These are phyloP conservation scores for Russula sp. DNA, from an alignment of 768 basidiomycete species.

Conservation along the genomic window DNA sequence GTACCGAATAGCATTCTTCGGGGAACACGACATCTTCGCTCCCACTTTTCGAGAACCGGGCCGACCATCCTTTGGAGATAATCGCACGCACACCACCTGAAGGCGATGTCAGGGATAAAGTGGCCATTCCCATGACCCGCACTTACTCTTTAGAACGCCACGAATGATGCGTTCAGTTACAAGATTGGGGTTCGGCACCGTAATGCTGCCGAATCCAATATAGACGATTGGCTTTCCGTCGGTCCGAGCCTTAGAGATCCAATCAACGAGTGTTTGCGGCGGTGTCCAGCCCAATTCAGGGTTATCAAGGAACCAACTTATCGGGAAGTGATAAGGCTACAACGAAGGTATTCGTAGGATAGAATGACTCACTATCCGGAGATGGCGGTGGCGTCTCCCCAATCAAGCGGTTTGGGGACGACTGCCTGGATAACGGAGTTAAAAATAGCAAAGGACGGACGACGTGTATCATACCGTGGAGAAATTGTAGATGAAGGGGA, in stretches of 20 bases:
- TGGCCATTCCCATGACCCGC: not conserved
- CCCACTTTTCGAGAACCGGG: conserved; percentile 47
- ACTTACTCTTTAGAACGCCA: conserved; percentile 57
- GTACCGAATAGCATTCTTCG: conserved; percentile 47
- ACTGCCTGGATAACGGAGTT: conserved; percentile 41
- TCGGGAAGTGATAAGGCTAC: conserved; percentile 9
- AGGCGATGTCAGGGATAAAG: conserved; percentile 6
- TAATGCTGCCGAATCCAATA: conserved; percentile 69
- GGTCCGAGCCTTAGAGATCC: conserved; percentile 53
- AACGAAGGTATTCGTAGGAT: not conserved
- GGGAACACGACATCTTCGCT: conserved; percentile 47
- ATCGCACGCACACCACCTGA: conserved; percentile 62
- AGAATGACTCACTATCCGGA: conserved; percentile 50
- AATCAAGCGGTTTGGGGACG: conserved; percentile 66
- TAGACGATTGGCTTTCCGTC: conserved; percentile 64
- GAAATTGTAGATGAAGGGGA: conserved; percentile 65
- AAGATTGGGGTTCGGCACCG: conserved; percentile 55
- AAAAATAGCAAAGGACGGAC: not conserved
- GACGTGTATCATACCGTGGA: conserved; percentile 41
- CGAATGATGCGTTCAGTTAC: conserved; percentile 56
- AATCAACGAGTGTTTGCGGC: conserved; percentile 48
- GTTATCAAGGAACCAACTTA: conserved; percentile 64
- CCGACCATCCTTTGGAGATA: conserved; percentile 66
- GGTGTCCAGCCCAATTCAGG: conserved; percentile 58
- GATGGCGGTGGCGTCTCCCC: conserved; percentile 55